Evolutionary conservation across 768 basidiomycete species (phyloP).

Genomic region (Suillus alpinus): DNA sequence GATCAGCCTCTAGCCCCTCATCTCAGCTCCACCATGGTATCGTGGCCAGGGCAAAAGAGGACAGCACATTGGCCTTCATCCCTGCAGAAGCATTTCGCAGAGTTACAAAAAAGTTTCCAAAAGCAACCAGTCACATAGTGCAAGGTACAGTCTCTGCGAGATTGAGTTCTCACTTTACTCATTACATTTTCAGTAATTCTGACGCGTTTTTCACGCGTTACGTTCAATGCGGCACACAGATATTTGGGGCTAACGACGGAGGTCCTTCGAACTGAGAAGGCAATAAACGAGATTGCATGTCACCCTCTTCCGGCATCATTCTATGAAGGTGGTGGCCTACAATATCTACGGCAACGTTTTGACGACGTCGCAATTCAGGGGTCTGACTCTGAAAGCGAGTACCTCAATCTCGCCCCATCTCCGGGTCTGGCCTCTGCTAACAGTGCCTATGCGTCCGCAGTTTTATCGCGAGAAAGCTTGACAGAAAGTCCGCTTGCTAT

Average conservation of each 20-base stretch:
- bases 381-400: slow-evolving; percentile 55
- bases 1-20: slow-evolving; percentile 22
- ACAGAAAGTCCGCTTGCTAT: slow-evolving; percentile 23
- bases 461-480: slow-evolving; percentile 22
- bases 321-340: slow-evolving; percentile 89
- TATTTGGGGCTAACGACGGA: slow-evolving; percentile 95
- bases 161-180: slow-evolving; percentile 9
- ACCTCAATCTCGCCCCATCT: slow-evolving; percentile 39
- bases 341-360: slow-evolving; percentile 88
- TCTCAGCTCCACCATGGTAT: slow-evolving; percentile 59
- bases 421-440: slow-evolving; percentile 7
- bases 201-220: slow-evolving; percentile 94
- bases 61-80: slow-evolving; percentile 96
- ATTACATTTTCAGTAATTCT: slow-evolving; percentile 67
- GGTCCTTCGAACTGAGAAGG: slow-evolving; percentile 93
- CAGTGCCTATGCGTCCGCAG: slow-evolving; percentile 14
- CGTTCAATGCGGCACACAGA: slow-evolving; percentile 95
- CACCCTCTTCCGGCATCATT: slow-evolving; percentile 90
- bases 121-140: slow-evolving; percentile 94
- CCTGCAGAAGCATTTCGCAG: slow-evolving; percentile 95
- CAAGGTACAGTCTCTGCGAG: slow-evolving; percentile 54
- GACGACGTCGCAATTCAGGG: slow-evolving; percentile 48
- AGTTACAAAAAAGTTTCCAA: slow-evolving; percentile 94
- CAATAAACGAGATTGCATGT: slow-evolving; percentile 95
- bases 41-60: slow-evolving; percentile 90